Evolutionary conservation across 441 rosid genomes (phyloP), one percentile per base, ranked within the genome.

Genomic region (Mallotus repandus): DNA sequence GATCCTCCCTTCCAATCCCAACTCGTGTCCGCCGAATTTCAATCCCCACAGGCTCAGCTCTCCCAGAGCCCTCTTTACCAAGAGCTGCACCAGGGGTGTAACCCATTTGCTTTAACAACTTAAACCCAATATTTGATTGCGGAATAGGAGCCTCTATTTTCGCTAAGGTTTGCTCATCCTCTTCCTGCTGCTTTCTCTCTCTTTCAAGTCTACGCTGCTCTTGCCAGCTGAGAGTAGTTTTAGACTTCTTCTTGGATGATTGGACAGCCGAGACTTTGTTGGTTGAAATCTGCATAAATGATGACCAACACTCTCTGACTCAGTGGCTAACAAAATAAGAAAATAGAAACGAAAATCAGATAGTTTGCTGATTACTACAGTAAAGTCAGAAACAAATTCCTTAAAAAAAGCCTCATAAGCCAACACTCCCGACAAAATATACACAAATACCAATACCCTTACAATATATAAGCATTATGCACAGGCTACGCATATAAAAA

Each of bases 21-120:
- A 93, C 94, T 59, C 98, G 87, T 0, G 97, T 88, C 75, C 99
- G 87, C 70, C 97, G 82, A 80, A 96, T 96, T 79, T 91, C 82
- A 45, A 96, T 73, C 35, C 96, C 94, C 75, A 96, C 92, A 0
- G 99, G 99, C 76, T 90, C 96, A 19, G 87, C 89, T 35, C 80
- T 82, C 48, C 99, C 99, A 7, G 81, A 79, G 5, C 97, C 97
- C 70, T 90, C 87, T 84, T 89, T 93, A 54, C 99, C 97, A 76
- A 96, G 86, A 63, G 97, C 88, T 0, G 87, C 84, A 38, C 97
- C 99, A 7, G 99, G 98, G 61, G 78, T 86, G 82, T 93, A 93
- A 78, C 99, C 99, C 99, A 96, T 96, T 78, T 86, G 92, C 88
- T 89, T 87, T 68, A 96, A 81, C 81, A 96, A 79, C 88, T 91